A percentile compares a stretch with the other conserved stretches of the same genome.
phyloP scores from a whole-genome alignment of 371 early-diverging fungal species.

The Mucor irregularis region DNA sequence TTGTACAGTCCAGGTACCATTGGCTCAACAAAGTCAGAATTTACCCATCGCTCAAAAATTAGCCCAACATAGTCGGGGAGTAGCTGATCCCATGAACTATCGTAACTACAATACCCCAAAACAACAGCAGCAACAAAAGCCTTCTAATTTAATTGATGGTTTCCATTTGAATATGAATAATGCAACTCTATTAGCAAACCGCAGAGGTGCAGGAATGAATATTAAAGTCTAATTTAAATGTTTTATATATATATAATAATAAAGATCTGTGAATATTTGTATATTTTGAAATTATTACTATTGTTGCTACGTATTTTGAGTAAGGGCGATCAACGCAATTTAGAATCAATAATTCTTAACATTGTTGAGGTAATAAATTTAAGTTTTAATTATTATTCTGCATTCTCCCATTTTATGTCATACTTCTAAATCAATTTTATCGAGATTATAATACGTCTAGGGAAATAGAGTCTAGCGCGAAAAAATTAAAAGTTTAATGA shows the following conservation, averaged over 20 bases:
- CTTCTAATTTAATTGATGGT: conserved; percentile 5
- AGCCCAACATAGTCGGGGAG: conserved; percentile 14
- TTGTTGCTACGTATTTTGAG: too few species aligned
- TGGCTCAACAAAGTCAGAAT: conserved; percentile 12
- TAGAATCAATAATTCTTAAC: too few species aligned
- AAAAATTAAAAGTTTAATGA: too few species aligned
- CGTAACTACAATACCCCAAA: conserved; percentile 2
- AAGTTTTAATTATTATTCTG: too few species aligned
- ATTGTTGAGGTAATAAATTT: too few species aligned
- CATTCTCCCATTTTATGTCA: too few species aligned
- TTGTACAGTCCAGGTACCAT: conserved; percentile 3
- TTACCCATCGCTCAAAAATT: conserved; percentile 20
- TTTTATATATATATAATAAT: neutral
- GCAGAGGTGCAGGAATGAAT: conserved; percentile 14
- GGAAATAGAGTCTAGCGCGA: too few species aligned
- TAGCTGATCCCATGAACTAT: conserved; percentile 8
- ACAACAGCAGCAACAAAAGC: neutral
- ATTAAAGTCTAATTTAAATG: neutral
- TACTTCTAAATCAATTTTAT: too few species aligned
- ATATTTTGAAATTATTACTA: too few species aligned
- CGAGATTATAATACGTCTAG: too few species aligned
- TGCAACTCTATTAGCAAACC: conserved; percentile 49
- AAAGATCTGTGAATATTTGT: too few species aligned
- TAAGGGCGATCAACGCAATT: too few species aligned
- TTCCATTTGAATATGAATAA: conserved; percentile 50